Percentiles rank a stretch among this genome's conserved stretches.
Conservation (phyloP, 2,329 filamentous ascomycete species). For the Pseudogymnoascus sp. region DNA sequence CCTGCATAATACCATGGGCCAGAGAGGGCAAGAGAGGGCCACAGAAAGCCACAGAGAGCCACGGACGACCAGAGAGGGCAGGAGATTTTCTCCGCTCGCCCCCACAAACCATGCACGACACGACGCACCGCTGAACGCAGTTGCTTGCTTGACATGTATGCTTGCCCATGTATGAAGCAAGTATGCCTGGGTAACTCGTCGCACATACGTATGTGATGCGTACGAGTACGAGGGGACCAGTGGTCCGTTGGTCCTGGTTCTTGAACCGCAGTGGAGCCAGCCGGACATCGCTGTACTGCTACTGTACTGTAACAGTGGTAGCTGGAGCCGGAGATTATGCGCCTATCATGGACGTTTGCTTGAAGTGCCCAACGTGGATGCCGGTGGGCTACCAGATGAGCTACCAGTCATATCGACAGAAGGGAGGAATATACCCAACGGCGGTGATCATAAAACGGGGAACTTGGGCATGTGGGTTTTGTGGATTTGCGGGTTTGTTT, state of each 20-base stretch:
- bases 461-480: background rate
- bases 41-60: background rate
- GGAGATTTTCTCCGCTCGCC: background rate
- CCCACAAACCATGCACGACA: background rate
- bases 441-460: constrained; percentile 1
- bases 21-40: background rate
- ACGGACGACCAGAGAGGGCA: background rate
- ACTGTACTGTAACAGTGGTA: background rate
- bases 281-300: background rate
- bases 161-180: too few species aligned
- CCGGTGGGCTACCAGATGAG: background rate
- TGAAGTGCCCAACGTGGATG: constrained; percentile 1
- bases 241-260: background rate
- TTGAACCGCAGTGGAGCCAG: background rate
- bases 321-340: background rate
- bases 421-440: background rate
- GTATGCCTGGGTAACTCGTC: too few species aligned
- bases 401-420: background rate
- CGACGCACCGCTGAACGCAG: background rate
- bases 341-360: background rate
- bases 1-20: background rate
- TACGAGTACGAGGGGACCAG: background rate
- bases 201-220: background rate
- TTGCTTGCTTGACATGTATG: background rate
- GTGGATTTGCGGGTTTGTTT: background rate